Conservation (phyloP, 2,329 filamentous ascomycete species). For the Ceratocystis harringtonii region DNA sequence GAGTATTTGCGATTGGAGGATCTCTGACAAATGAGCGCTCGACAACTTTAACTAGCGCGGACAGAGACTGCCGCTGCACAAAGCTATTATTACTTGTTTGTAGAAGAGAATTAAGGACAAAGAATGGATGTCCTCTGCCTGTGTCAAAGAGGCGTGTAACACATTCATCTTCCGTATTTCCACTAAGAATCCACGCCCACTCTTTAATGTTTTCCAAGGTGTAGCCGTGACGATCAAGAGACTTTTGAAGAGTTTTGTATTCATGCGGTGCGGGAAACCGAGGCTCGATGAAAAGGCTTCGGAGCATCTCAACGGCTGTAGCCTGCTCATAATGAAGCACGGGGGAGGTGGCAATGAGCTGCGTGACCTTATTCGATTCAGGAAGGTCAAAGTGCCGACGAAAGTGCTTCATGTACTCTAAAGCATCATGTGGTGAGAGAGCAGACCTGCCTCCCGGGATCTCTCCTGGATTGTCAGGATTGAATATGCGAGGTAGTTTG, state of each 20-base stretch:
- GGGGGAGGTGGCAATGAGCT: not conserved
- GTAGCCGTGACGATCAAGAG: conserved; percentile 1
- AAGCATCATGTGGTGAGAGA: not conserved
- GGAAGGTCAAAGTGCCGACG: not conserved
- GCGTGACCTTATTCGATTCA: conserved; percentile 1
- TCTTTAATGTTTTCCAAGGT: conserved; percentile 4
- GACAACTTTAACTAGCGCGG: not conserved
- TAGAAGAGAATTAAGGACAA: conserved; percentile 11
- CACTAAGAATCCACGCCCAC: conserved; percentile 12
- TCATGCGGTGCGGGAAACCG: not conserved
- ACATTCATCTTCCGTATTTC: conserved; percentile 10
- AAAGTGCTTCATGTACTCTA: conserved; percentile 15
- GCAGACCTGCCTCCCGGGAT: not conserved
- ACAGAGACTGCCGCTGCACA: conserved; percentile 9
- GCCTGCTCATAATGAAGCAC: conserved; percentile 6
- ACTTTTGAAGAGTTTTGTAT: not conserved
- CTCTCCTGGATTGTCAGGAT: not conserved
- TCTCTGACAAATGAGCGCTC: conserved; percentile 8
- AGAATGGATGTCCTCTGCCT: conserved; percentile 1
- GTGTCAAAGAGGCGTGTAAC: conserved; percentile 3
- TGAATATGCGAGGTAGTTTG: not conserved
- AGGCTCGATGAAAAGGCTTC: not conserved
- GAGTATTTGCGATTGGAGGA: not conserved
- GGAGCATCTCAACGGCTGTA: conserved; percentile 8
- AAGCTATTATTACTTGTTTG: conserved; percentile 9